Evolutionary conservation across 768 basidiomycete genomes (phyloP).

Genomic region (Tulasnella sp.): DNA sequence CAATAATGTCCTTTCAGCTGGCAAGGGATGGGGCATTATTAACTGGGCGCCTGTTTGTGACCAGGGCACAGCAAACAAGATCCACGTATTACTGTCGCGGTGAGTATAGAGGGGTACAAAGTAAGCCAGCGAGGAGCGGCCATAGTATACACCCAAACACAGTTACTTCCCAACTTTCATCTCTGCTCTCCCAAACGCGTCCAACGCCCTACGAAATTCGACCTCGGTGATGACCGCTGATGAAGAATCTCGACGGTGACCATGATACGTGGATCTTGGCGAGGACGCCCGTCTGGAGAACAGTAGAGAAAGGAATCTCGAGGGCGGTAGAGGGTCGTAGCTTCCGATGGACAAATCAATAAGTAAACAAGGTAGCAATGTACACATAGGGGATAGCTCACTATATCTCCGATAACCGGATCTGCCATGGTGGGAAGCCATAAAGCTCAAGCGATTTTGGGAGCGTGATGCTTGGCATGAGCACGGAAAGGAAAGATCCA

Average conservation of each 20-base stretch:
- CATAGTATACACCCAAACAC: too few relatives aligned
- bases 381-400: constrained; percentile 31
- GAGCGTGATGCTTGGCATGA: background rate
- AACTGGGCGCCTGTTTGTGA: too few relatives aligned
- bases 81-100: too few relatives aligned
- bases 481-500: background rate
- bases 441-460: constrained; percentile 48
- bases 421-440: constrained; percentile 79
- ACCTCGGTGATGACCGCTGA: constrained; percentile 27
- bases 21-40: too few relatives aligned
- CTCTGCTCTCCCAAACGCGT: constrained; percentile 62
- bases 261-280: constrained; percentile 10
- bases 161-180: constrained; percentile 57
- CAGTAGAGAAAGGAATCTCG: background rate
- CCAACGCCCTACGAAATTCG: constrained; percentile 58
- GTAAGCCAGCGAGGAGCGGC: too few relatives aligned
- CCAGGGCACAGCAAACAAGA: too few relatives aligned
- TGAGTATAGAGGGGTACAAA: too few relatives aligned
- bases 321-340: background rate
- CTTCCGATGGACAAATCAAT: background rate
- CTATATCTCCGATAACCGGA: constrained; percentile 68
- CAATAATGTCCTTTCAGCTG: too few relatives aligned
- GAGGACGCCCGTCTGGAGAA: constrained; percentile 8
- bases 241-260: constrained; percentile 22
- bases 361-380: background rate